Evolutionary conservation across 306 rosid species (phyloP).

Genomic region (Pterocarpus santalinus): DNA sequence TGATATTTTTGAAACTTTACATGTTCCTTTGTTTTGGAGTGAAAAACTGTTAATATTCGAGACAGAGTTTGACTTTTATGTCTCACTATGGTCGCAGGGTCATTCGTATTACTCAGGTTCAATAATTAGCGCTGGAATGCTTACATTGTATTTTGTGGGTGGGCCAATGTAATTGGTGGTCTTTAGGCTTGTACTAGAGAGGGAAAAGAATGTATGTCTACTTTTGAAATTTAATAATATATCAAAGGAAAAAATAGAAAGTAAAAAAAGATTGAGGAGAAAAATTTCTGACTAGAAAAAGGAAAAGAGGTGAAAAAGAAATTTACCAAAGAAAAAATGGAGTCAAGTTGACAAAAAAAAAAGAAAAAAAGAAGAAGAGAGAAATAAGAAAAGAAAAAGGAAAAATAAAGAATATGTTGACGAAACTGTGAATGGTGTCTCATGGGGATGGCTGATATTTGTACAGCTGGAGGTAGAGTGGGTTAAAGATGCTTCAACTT

Average conservation of each 20-base stretch:
- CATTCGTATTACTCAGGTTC: slow-evolving; percentile 67
- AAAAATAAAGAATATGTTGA: slow-evolving; percentile 35
- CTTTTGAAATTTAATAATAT: slow-evolving; percentile 45
- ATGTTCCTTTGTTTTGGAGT: slow-evolving; percentile 44
- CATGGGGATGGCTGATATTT: slow-evolving; percentile 54
- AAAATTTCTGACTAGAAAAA: slow-evolving; percentile 50
- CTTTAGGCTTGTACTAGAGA: slow-evolving; percentile 56
- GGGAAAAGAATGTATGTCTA: slow-evolving; percentile 44
- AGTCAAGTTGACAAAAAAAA: slow-evolving; percentile 41
- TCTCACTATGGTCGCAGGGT: slow-evolving; percentile 95
- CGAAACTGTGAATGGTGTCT: slow-evolving; percentile 54
- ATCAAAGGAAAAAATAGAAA: slow-evolving; percentile 35
- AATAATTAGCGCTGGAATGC: slow-evolving; percentile 70
- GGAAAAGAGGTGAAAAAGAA: slow-evolving; percentile 42
- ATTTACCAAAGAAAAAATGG: slow-evolving; percentile 41
- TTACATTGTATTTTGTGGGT: slow-evolving; percentile 64
- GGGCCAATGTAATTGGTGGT: slow-evolving; percentile 59
- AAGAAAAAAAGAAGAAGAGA: slow-evolving; percentile 33
- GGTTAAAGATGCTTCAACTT: slow-evolving; percentile 67
- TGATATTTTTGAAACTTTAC: slow-evolving; percentile 22
- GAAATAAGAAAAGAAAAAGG: slow-evolving; percentile 38
- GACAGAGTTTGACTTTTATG: slow-evolving; percentile 75
- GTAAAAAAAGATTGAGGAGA: slow-evolving; percentile 45
- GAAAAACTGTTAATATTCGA: slow-evolving; percentile 50
- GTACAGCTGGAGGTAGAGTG: slow-evolving; percentile 59